Base-by-base conservation (phyloP, 2,329 filamentous ascomycete genomes). In the Drechslera avenae region DNA sequence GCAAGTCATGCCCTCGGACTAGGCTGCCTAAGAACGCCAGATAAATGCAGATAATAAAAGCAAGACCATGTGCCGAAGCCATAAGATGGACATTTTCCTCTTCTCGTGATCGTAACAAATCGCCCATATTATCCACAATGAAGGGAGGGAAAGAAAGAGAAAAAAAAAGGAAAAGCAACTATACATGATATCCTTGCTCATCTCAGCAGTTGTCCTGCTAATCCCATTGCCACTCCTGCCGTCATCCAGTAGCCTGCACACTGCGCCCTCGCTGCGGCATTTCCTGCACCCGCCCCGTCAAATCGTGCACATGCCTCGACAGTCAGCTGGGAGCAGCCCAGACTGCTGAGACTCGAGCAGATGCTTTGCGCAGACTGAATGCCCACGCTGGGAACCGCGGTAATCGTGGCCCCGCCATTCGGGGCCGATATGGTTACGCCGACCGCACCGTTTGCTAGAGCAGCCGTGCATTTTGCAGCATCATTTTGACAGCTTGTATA, bases 401-500 rank as follows among this genome's bases (percentile, higher is more conserved):
- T 76, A 10, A 81, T 77, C 5, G 81, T 83, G 9, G 77, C 74
- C 13, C 81, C 80, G 13, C 69, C 77, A n/a, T 78, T 79, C 2
- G 72, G 71, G 7, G 76, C 80, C 2, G 69, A 76, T 18, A 83
- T 71, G 1, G 81, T 83, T 23, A 83, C 79, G 21, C 78, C 80
- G 45, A 79, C 77, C 2, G 74, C 75, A 39, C 72, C 71, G n/a
- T 76, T 78, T 19, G 77, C 79, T 52, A 83, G 71, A 23, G 75
- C 71, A 58, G 63, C 54, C 53, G 70, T 73, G 49, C 71, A 73
- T 56, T 66, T 67, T 53, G 68, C 64, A 68, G 68, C 69, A 70
- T 81, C 76, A 33, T 69, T 74, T 62, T 81, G 75, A 52, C 81
- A 83, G 48, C 73, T 72, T 28, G 78, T 78, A 69, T 81, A 83